Conservation (phyloP, 2,329 filamentous ascomycete species). For the Aureobasidium leucospermi region DNA sequence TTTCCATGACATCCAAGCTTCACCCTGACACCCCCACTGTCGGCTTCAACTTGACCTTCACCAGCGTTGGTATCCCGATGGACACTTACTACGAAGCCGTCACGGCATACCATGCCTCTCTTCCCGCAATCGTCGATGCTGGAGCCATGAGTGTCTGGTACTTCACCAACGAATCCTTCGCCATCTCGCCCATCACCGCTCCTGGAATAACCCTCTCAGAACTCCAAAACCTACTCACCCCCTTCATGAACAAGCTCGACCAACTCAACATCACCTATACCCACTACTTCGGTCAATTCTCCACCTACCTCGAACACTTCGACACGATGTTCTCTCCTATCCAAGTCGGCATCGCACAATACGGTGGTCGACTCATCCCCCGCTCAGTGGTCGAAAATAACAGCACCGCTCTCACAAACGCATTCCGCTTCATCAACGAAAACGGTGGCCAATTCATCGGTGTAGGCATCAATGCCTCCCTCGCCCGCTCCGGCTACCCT, state of each 20-base stretch:
- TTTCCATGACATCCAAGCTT: slow-evolving; percentile 48
- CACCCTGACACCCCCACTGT: slow-evolving; percentile 39
- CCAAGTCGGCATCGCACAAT: slow-evolving; percentile 25
- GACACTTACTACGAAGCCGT: slow-evolving; percentile 46
- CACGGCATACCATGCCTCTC: slow-evolving; percentile 38
- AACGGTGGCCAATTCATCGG: slow-evolving; percentile 31
- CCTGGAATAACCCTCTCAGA: slow-evolving; percentile 40
- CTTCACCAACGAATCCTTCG: slow-evolving; percentile 45
- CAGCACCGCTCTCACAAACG: slow-evolving; percentile 23
- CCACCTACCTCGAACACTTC: slow-evolving; percentile 28
- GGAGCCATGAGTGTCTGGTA: slow-evolving; percentile 46
- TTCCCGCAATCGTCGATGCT: slow-evolving; percentile 44
- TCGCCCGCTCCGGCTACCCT: slow-evolving; percentile 26
- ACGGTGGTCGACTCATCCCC: slow-evolving; percentile 29
- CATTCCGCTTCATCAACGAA: slow-evolving; percentile 29
- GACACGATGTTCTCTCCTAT: slow-evolving; percentile 26
- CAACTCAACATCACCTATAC: slow-evolving; percentile 29
- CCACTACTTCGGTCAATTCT: slow-evolving; percentile 24
- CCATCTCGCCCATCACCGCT: slow-evolving; percentile 40
- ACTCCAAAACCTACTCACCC: slow-evolving; percentile 39
- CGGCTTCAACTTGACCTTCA: slow-evolving; percentile 40
- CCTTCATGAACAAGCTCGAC: slow-evolving; percentile 37
- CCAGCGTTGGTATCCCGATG: slow-evolving; percentile 17
- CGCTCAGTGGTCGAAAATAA: slow-evolving; percentile 28
- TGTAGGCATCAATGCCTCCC: slow-evolving; percentile 33